Evolutionary conservation across 2,329 filamentous ascomycete species (phyloP), one percentile per base, ranked within the genome.

Genomic region (Emmonsia crescens): DNA sequence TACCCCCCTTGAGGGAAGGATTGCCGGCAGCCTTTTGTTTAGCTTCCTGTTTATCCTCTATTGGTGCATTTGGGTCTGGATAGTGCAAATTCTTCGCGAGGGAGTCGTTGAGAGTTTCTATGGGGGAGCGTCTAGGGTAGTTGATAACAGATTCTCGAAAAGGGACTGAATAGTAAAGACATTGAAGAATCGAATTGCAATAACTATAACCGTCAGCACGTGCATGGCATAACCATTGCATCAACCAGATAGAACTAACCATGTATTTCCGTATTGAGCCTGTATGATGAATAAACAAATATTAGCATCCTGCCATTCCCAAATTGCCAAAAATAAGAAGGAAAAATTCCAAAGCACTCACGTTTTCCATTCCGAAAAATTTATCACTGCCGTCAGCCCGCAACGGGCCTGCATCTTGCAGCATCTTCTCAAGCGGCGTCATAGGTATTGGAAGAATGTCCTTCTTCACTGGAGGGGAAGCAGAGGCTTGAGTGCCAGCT

Each of bases 361-460:
- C 93, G 78, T 99, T 99, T 77, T 99, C 94, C 74, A 97, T 88
- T 19, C 94, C 94, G 77, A 95, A 97, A 79, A 96, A 99, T 79
- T 96, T 96, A 79, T 97, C 94, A 73, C 89, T 96, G 60, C 94
- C 94, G 76, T 97, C 92, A 67, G 83, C 80, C 70, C 91, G 86
- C 67, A 95, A 78, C 2, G 92, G 86, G 3, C 91, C 92, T 63
- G 89, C 86, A 75, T 90, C 88, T 68, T 86, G 83, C 38, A 99
- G 82, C 81, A 95, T 88, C 79, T 91, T 85, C 75, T 87, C 84
- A 40, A 87, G 73, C 49, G 83, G 82, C 54, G 83, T 85, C 60
- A 80, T 78, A 66, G 80, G 78, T 40, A 79, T 80, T 67, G 80
- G 78, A 71, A 82, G 80, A 63, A 79, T 76, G 67, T 87, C 84